Evolutionary conservation across 495 filamentous ascomycete genomes (phyloP).

Genomic region (Halenospora varia): DNA sequence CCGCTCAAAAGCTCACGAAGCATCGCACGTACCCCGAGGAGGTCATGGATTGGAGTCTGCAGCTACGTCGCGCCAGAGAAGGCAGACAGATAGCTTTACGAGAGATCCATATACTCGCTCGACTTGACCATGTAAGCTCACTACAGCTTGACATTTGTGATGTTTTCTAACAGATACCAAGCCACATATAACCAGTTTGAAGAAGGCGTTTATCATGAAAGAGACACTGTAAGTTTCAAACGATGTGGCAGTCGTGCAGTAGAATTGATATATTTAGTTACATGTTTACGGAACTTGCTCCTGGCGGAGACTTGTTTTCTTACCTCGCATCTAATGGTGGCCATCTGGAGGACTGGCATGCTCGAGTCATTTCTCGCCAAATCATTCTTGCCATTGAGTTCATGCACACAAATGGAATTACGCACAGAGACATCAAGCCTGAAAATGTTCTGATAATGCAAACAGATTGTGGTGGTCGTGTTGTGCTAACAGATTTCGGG

Average conservation of each 20-base stretch:
- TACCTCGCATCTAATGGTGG: conserved; percentile 42
- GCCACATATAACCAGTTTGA: conserved; percentile 59
- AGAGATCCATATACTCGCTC: conserved; percentile 54
- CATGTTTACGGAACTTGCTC: conserved; percentile 62
- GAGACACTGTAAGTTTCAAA: not conserved
- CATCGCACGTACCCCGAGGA: not conserved
- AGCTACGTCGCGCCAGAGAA: conserved; percentile 16
- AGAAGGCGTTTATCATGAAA: conserved; percentile 43
- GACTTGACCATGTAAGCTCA: conserved; percentile 56
- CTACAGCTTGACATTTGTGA: not conserved
- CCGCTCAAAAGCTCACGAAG: conserved; percentile 3
- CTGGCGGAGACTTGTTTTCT: conserved; percentile 58
- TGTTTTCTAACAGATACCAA: conserved; percentile 23
- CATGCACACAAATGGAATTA: conserved; percentile 76
- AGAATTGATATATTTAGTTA: too few species aligned
- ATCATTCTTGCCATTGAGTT: conserved; percentile 72
- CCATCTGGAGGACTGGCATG: conserved; percentile 61
- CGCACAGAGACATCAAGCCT: conserved; percentile 91
- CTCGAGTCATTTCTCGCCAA: conserved; percentile 79
- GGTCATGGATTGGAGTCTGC: conserved; percentile 2
- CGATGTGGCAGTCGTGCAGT: too few species aligned
- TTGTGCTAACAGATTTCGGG: conserved; percentile 76
- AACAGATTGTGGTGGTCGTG: conserved; percentile 41
- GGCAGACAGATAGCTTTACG: conserved; percentile 26
- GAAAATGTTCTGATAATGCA: conserved; percentile 88